These are phyloP conservation scores for Nakazawaea populi DNA, from an alignment of 805 yeast genomes.

Conservation along the genomic window DNA sequence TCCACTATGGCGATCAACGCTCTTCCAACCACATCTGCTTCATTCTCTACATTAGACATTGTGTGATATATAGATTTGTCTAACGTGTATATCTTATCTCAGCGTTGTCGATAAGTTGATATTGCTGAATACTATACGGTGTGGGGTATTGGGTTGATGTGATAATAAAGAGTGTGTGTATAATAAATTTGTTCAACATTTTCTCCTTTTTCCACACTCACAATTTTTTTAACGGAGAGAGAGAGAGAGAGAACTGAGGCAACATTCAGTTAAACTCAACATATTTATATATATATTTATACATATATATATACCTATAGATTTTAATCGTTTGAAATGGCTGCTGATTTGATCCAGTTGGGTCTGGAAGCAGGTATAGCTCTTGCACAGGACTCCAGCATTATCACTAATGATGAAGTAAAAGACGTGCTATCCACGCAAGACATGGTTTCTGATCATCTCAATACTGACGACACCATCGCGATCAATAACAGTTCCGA, in stretches of 20 bases:
- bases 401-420: background rate
- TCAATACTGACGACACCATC: too few species aligned
- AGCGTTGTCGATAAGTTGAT: too few species aligned
- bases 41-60: conserved; percentile 27
- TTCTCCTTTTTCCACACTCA: too few species aligned
- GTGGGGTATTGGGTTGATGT: too few species aligned
- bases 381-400: conserved; percentile 1
- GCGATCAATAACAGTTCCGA: background rate
- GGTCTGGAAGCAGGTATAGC: background rate
- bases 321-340: background rate
- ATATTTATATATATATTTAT: too few species aligned
- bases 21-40: conserved; percentile 52
- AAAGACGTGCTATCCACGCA: background rate
- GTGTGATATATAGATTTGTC: background rate
- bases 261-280: background rate
- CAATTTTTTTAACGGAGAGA: background rate
- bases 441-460: background rate
- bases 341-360: background rate
- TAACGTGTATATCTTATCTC: too few species aligned
- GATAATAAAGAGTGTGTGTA: too few species aligned
- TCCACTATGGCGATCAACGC: conserved; percentile 64
- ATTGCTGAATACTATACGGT: too few species aligned
- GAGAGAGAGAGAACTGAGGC: background rate
- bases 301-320: too few species aligned
- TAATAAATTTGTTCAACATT: too few species aligned